Percentiles rank a stretch among this genome's conserved stretches.
Evolutionary conservation across 345 rosid species (phyloP).

Genomic region (Acer negundo): DNA sequence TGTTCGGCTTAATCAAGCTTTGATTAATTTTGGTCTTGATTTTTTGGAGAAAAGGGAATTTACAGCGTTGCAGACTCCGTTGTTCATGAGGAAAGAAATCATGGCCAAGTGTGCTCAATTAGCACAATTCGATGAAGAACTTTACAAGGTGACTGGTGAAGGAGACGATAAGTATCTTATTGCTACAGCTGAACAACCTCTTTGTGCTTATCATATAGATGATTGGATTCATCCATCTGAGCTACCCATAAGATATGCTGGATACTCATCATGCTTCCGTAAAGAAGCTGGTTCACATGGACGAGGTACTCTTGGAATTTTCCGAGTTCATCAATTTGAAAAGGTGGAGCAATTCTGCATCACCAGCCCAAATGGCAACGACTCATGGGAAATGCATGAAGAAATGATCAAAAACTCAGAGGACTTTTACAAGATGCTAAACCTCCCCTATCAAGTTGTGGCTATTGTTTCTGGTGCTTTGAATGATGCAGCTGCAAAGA

Average conservation of each 20-base stretch:
- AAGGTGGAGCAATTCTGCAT: conserved; percentile 94
- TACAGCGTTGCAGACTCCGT: conserved; percentile 82
- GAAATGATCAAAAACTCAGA: conserved; percentile 93
- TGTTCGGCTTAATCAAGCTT: conserved; percentile 83
- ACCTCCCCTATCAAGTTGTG: conserved; percentile 77
- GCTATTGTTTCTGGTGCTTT: conserved; percentile 90
- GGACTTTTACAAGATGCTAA: conserved; percentile 81
- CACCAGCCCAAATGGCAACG: conserved; percentile 80
- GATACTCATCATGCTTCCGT: conserved; percentile 91
- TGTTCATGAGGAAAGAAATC: conserved; percentile 86
- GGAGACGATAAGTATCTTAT: conserved; percentile 94
- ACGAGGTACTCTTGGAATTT: conserved; percentile 91
- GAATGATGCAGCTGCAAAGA: conserved; percentile 96
- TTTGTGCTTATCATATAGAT: conserved; percentile 86
- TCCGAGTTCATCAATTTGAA: conserved; percentile 99
- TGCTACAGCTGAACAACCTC: conserved; percentile 96
- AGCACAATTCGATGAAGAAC: conserved; percentile 92
- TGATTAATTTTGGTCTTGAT: conserved; percentile 78
- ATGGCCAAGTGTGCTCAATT: conserved; percentile 95
- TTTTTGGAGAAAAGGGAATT: conserved; percentile 71
- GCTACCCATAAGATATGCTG: conserved; percentile 94
- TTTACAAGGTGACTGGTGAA: conserved; percentile 98
- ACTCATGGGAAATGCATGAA: conserved; percentile 90
- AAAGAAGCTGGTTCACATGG: conserved; percentile 99
- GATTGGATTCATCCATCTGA: conserved; percentile 92